phyloP scores from a whole-genome alignment of 202 grass and related monocot genomes.

The Eragrostis tef region DNA sequence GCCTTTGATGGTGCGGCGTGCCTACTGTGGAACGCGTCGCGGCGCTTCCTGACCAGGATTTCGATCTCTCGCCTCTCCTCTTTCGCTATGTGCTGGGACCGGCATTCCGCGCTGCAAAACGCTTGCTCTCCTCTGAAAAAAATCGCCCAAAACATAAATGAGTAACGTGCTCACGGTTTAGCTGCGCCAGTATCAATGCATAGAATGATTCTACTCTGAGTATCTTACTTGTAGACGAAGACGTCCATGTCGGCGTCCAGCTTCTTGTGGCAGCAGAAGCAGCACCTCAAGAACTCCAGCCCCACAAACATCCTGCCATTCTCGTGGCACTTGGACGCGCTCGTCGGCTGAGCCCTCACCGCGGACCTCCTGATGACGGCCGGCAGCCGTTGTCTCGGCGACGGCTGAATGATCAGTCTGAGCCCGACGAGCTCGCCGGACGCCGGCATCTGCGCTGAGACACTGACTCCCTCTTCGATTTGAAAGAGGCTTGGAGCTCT shows the following conservation, averaged over 20 bases:
- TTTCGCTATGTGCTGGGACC: conserved; percentile 53
- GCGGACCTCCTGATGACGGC: conserved; percentile 48
- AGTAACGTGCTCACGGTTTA: not conserved
- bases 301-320: not conserved
- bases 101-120: conserved; percentile 62
- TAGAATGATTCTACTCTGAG: not conserved
- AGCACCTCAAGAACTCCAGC: conserved; percentile 58
- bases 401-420: conserved; percentile 58
- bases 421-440: conserved; percentile 57
- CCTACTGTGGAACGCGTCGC: conserved; percentile 50
- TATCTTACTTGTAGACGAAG: conserved; percentile 71
- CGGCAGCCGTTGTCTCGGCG: conserved; percentile 20
- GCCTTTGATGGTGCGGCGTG: conserved; percentile 31
- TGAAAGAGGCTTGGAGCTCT: conserved; percentile 58
- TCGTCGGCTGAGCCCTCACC: conserved; percentile 6
- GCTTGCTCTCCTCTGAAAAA: conserved; percentile 66
- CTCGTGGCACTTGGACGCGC: not conserved
- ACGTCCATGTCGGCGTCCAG: conserved; percentile 60
- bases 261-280: conserved; percentile 63
- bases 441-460: not conserved
- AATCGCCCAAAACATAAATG: not conserved
- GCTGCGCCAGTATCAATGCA: not conserved
- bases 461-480: conserved; percentile 42
- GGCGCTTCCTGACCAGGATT: conserved; percentile 45
- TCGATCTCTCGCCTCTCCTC: conserved; percentile 67